Conservation (phyloP, 306 rosid species). For the Notholithocarpus densiflorus region DNA sequence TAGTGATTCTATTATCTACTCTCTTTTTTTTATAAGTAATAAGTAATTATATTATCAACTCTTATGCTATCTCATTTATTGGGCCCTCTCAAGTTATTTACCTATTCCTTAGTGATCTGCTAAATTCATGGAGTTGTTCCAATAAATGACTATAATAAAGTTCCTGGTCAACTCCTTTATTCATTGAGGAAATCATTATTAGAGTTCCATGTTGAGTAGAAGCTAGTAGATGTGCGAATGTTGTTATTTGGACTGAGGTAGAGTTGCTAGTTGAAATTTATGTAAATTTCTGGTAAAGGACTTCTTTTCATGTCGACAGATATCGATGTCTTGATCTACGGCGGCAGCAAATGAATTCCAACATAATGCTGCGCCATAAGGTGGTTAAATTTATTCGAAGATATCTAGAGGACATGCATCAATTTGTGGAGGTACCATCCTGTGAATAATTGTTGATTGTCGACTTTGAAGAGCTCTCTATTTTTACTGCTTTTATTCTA, state of each 20-base stretch:
- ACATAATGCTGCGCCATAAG: constrained; percentile 77
- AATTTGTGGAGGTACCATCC: constrained; percentile 86
- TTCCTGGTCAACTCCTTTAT: background rate
- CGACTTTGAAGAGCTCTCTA: background rate
- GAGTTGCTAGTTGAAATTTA: background rate
- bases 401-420: constrained; percentile 76
- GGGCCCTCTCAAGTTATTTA: background rate
- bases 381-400: constrained; percentile 88
- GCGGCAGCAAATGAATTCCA: constrained; percentile 76
- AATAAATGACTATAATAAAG: background rate
- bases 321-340: constrained; percentile 90
- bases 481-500: background rate
- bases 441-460: background rate
- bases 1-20: background rate
- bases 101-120: background rate
- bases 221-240: background rate
- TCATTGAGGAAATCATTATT: background rate
- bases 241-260: background rate
- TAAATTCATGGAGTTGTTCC: background rate
- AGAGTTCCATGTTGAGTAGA: background rate
- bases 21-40: too few relatives aligned
- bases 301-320: constrained; percentile 39
- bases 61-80: background rate
- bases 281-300: constrained; percentile 1
- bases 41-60: background rate